Base-by-base conservation (phyloP, 352 stramenopile genomes). In the Plasmopara viticola region DNA sequence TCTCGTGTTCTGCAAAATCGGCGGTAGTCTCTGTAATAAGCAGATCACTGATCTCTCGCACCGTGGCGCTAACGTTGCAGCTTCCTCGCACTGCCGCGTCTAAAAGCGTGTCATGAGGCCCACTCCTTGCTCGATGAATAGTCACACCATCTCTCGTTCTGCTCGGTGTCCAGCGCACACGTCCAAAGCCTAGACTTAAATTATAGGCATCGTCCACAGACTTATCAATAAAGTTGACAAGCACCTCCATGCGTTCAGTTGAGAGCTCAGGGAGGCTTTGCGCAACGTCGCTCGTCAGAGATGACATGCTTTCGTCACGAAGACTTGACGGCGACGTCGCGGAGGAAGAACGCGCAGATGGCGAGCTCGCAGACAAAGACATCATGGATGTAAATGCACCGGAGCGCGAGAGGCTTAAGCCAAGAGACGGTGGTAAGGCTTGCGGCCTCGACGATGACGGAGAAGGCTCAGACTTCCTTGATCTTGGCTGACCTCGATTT, bases 181-280 rank as follows among this genome's bases (percentile, higher is more conserved):
- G 70, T 0, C 82, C 79, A 47, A 88, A 86, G 49, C 78, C 79
- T 45, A 89, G 74, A 51, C 78, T 88, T 30, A 92, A 62, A 40
- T 87, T 87, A 62, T 90, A 87, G 18, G 82, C 82, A 59, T 89
- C 78, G 58, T 89, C 79, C 25, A 92, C 78, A 5, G 78, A 82
- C 30, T 60, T 68, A 66, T 92, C 82, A 37, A 88, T 79, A 62
- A 89, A 86, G 48, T 88, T 70, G 9, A 86, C 74, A 31, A 87
- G 72, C 43, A 69, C 70, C 28, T 75, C 53, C 6, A 60, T 25
- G 10, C 60, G 56, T 10, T 81, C 72, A 25, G 53, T n/a, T 12
- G 68, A 67, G 31, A 85, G 62, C 38, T 76, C 66, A 0, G 55
- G 68, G 15, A 73, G 61, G 18, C 52, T 38, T 35, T 56, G 50